phyloP scores from a whole-genome alignment of 2,329 filamentous ascomycete species.

The Colletotrichum lupini region DNA sequence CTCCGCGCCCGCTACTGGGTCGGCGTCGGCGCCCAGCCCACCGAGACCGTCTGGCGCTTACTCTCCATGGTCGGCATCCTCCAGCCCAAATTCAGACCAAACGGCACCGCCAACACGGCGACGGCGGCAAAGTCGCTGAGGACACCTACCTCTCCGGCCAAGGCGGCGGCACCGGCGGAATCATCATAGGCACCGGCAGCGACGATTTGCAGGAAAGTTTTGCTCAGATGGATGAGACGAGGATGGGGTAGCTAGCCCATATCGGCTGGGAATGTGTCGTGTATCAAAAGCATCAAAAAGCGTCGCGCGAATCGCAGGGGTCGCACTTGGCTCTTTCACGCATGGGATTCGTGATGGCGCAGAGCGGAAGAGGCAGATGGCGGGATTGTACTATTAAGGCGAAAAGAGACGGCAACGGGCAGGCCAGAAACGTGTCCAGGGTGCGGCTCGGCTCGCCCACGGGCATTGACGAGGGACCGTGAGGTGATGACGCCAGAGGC shows the following conservation, averaged over 20 bases:
- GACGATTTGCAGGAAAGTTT: not conserved
- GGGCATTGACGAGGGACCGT: not conserved
- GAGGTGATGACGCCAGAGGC: not conserved
- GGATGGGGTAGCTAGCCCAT: not conserved
- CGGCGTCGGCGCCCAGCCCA: constrained; percentile 94
- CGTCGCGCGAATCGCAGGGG: not conserved
- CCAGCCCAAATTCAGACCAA: constrained; percentile 47
- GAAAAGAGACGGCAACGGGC: not conserved
- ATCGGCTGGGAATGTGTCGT: not conserved
- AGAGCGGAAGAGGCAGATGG: not conserved
- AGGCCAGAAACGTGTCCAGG: not conserved
- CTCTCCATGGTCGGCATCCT: constrained; percentile 76
- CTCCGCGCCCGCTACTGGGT: constrained; percentile 93
- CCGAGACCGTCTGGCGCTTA: constrained; percentile 87
- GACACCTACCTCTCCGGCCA: not conserved
- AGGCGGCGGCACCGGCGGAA: not conserved
- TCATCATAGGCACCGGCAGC: not conserved
- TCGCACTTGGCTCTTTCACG: not conserved
- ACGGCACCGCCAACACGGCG: constrained; percentile 28
- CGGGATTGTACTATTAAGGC: not conserved
- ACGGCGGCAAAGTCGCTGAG: constrained; percentile 33
- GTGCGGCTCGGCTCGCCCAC: not conserved
- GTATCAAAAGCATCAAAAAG: not conserved
- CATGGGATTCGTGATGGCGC: not conserved
- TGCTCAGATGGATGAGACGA: not conserved